Evolutionary conservation across 306 rosid species (phyloP).

Genomic region (Datisca glomerata): DNA sequence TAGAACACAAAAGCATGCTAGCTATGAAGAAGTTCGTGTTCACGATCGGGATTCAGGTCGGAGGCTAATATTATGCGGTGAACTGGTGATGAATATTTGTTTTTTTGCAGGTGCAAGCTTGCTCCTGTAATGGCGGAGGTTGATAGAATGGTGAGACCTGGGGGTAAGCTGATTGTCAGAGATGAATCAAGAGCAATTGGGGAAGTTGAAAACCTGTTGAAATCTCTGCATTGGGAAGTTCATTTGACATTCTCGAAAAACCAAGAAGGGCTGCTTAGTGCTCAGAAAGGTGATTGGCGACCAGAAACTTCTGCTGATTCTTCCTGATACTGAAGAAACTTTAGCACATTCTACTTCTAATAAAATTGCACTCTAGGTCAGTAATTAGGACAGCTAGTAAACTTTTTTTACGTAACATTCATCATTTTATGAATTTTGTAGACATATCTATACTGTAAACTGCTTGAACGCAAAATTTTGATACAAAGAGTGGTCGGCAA

Average conservation of each 20-base stretch:
- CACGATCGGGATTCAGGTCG: too few relatives aligned
- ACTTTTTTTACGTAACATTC: constrained; percentile 4
- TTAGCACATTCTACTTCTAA: constrained; percentile 10
- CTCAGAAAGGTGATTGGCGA: constrained; percentile 76
- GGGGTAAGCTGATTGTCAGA: constrained; percentile 62
- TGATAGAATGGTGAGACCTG: constrained; percentile 77
- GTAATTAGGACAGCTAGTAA: constrained; percentile 11
- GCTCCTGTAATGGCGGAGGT: constrained; percentile 69
- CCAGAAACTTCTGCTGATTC: constrained; percentile 33
- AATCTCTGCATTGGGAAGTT: constrained; percentile 84
- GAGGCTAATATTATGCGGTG: too few relatives aligned
- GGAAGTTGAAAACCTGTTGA: constrained; percentile 61
- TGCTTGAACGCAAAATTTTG: too few relatives aligned
- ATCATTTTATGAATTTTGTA: too few relatives aligned
- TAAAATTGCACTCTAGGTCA: constrained; percentile 4
- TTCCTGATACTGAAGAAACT: constrained; percentile 23
- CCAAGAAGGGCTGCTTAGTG: constrained; percentile 66
- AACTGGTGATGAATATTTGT: constrained; percentile 1
- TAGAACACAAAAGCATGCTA: too few relatives aligned
- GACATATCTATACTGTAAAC: too few relatives aligned
- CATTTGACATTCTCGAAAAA: constrained; percentile 40
- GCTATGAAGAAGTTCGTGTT: too few relatives aligned
- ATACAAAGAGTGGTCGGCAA: too few relatives aligned
- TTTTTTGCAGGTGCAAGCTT: constrained; percentile 58
- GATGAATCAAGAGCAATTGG: constrained; percentile 53